Percentiles rank a stretch among this genome's conserved stretches.
Evolutionary conservation across 805 yeast genomes (phyloP).

Genomic region (Nakazawaea laoshanensis): DNA sequence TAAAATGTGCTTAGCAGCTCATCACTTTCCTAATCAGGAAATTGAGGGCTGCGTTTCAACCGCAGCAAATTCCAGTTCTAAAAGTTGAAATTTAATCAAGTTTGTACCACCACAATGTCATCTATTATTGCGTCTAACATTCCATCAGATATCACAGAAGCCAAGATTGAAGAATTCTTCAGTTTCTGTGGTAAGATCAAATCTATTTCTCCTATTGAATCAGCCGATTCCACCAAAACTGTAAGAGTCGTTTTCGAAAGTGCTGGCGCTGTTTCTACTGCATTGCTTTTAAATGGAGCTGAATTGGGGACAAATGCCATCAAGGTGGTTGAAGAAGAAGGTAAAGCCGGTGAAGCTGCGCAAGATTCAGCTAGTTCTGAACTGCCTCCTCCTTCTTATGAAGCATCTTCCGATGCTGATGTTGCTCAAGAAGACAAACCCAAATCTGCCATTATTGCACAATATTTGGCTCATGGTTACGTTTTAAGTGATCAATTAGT

Average conservation of each 20-base stretch:
- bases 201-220: slow-evolving; percentile 22
- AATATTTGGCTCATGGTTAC: slow-evolving; percentile 68
- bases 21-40: too few relatives aligned
- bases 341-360: slow-evolving; percentile 10
- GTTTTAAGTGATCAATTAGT: slow-evolving; percentile 53
- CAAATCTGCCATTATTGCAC: slow-evolving; percentile 66
- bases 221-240: slow-evolving; percentile 22
- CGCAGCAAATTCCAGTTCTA: not conserved
- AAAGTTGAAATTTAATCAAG: not conserved
- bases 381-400: slow-evolving; percentile 9
- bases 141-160: slow-evolving; percentile 37
- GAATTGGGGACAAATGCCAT: slow-evolving; percentile 56
- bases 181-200: slow-evolving; percentile 61
- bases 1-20: too few relatives aligned
- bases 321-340: slow-evolving; percentile 28
- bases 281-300: slow-evolving; percentile 63
- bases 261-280: slow-evolving; percentile 60
- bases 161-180: slow-evolving; percentile 57
- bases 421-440: slow-evolving; percentile 74
- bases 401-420: slow-evolving; percentile 24
- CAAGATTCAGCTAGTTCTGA: slow-evolving; percentile 8
- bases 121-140: slow-evolving; percentile 50
- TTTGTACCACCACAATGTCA: slow-evolving; percentile 10
- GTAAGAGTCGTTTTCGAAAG: slow-evolving; percentile 47
- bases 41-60: too few relatives aligned